Base-by-base conservation (phyloP, 441 rosid genomes). In the Syzygium syzygioides region DNA sequence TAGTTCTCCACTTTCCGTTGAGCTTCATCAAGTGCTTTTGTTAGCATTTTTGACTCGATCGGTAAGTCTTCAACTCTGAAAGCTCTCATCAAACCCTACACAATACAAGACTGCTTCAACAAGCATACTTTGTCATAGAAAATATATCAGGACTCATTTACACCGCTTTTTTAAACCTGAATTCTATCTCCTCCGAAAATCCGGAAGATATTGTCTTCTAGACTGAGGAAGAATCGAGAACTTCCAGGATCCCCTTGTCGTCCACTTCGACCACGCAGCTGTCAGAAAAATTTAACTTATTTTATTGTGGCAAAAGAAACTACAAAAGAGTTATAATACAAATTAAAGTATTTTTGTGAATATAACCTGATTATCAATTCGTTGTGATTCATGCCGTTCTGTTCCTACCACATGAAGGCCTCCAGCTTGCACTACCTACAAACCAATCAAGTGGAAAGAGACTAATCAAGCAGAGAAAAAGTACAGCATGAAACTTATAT, bases 201-300 rank as follows among this genome's bases (percentile, higher is more conserved):
- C 37, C 99, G 94, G 89, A 98, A 98, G 92, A 97, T 94, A 93
- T 97, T 98, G 92, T 98, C 99, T 94, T 98, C 99, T 88, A 97
- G 99, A 94, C 99, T 97, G 52, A 95, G 94, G 93, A 98, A 98
- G 92, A 97, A 97, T 89, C 98, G 98, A 66, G 99, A 98, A 92
- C 99, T 94, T 91, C 99, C 99, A 88, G 99, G 99, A 91, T 96
- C 99, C 71, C 99, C 99, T 91, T 98, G 99, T 88, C 99, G 94
- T 85, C 99, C 99, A 94, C 95, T 95, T 90, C 98, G 92, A 59
- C 99, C 99, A 86, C 99, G 98, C 87, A 98, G 94, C 99, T 98
- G 92, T 55, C 88, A 87, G 90, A 68, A 86, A 53, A 90, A 14
- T 55, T 57, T 86, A 89, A 32, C 53, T 85, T 85, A 87, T 60